phyloP scores from a whole-genome alignment of 306 rosid species.

The Prunus dulcis region DNA sequence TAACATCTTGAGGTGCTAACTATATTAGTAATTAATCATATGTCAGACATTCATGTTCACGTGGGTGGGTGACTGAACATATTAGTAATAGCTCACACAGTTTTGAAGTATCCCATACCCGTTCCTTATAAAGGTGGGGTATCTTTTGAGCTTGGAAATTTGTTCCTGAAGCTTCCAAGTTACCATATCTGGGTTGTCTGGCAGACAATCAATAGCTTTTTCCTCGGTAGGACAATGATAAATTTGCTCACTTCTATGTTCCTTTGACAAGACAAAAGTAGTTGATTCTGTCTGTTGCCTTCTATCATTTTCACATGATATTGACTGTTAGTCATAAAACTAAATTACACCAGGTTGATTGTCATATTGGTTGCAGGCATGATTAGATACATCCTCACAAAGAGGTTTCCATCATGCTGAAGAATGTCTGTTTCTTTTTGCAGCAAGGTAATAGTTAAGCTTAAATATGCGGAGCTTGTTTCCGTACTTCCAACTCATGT shows the following conservation, averaged over 20 bases:
- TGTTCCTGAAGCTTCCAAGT: not conserved
- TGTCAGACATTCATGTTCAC: not conserved
- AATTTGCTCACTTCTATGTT: not conserved
- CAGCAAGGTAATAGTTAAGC: slow-evolving; percentile 88
- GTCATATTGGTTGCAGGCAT: not conserved
- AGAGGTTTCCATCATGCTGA: slow-evolving; percentile 21
- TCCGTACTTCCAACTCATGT: slow-evolving; percentile 67
- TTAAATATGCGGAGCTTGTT: slow-evolving; percentile 75
- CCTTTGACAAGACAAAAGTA: slow-evolving; percentile 1
- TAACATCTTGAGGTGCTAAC: not conserved
- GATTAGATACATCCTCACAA: not conserved
- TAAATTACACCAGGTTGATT: not conserved
- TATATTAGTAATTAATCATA: not conserved
- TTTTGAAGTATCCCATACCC: not conserved
- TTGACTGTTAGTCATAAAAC: not conserved
- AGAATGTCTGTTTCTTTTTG: slow-evolving; percentile 31
- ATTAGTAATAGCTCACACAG: not conserved
- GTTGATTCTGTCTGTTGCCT: not conserved
- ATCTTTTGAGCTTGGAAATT: not conserved
- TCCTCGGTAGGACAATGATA: not conserved
- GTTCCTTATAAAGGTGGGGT: not conserved
- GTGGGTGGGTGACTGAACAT: too few species aligned
- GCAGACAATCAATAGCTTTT: not conserved
- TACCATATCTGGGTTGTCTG: not conserved
- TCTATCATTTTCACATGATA: not conserved